Percentiles rank a stretch among this genome's conserved stretches.
Conservation (phyloP, 2,329 filamentous ascomycete genomes). For the Mycosphaerella sp. region DNA sequence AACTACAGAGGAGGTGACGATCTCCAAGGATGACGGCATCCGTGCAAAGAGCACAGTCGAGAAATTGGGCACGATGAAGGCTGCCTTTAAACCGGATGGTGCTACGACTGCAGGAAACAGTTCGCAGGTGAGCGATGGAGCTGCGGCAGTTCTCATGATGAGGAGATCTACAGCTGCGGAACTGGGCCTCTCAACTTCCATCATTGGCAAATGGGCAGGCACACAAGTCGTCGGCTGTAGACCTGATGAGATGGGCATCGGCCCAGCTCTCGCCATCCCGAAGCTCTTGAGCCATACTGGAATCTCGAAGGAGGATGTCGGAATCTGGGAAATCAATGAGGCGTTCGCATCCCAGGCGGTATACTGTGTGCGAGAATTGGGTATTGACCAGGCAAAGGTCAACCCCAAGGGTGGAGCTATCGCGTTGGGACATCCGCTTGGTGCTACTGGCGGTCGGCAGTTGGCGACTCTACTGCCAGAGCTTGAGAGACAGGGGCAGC, state of each 20-base stretch:
- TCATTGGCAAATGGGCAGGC: constrained; percentile 78
- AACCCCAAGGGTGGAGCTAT: constrained; percentile 94
- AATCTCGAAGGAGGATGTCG: constrained; percentile 61
- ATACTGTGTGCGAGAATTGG: constrained; percentile 66
- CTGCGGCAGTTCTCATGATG: constrained; percentile 78
- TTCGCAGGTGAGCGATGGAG: constrained; percentile 81
- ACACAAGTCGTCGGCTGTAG: constrained; percentile 69
- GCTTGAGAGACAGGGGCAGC: constrained; percentile 58
- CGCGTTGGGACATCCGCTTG: constrained; percentile 85
- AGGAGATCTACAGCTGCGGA: constrained; percentile 68
- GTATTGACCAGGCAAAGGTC: constrained; percentile 62
- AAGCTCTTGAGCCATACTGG: constrained; percentile 66
- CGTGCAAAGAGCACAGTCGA: constrained; percentile 60
- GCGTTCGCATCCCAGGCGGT: constrained; percentile 59
- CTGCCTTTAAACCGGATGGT: constrained; percentile 71
- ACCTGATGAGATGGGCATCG: constrained; percentile 92
- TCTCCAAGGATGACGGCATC: constrained; percentile 77
- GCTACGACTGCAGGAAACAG: constrained; percentile 78
- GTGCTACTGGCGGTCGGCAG: constrained; percentile 80
- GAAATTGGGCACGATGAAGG: constrained; percentile 71
- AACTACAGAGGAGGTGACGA: constrained; percentile 54
- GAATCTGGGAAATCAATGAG: constrained; percentile 93
- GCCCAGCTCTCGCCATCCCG: constrained; percentile 79
- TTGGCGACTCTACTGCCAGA: constrained; percentile 66
- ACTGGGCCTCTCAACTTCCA: constrained; percentile 60